A percentile compares a stretch with the other conserved stretches of the same genome.
phyloP scores from a whole-genome alignment of 768 basidiomycete species.

The Pleurotus citrinopileatus region DNA sequence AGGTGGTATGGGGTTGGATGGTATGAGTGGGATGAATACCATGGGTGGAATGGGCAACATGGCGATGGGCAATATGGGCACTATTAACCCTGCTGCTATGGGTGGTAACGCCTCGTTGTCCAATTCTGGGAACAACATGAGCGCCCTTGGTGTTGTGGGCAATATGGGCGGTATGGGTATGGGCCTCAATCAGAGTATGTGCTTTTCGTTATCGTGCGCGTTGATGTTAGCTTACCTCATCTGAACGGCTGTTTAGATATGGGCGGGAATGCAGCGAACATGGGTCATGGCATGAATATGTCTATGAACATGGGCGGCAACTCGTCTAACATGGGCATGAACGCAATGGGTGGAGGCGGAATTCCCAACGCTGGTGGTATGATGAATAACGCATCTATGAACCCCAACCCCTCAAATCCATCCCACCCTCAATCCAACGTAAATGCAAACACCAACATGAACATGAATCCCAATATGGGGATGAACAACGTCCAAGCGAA shows the following conservation, averaged over 20 bases:
- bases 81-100: not conserved
- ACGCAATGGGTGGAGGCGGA: not conserved
- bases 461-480: conserved; percentile 1
- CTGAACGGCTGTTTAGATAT: not conserved
- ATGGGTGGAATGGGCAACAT: conserved; percentile 2
- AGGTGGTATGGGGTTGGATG: conserved; percentile 12
- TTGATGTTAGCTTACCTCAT: too few relatives aligned
- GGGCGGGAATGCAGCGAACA: not conserved
- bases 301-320: conserved; percentile 4
- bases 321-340: not conserved
- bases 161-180: conserved; percentile 2
- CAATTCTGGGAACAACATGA: not conserved
- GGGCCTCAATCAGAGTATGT: not conserved
- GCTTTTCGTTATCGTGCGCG: not conserved
- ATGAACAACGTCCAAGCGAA: not conserved
- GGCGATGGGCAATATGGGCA: not conserved
- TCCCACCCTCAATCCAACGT: not conserved
- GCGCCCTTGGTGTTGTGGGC: not conserved
- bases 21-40: not conserved
- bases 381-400: not conserved
- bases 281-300: conserved; percentile 7
- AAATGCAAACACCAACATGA: too few relatives aligned
- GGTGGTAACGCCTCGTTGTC: not conserved
- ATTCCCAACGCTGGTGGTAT: not conserved
- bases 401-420: not conserved